phyloP scores from a whole-genome alignment of 495 filamentous ascomycete species.

The Podospora tetraspora region DNA sequence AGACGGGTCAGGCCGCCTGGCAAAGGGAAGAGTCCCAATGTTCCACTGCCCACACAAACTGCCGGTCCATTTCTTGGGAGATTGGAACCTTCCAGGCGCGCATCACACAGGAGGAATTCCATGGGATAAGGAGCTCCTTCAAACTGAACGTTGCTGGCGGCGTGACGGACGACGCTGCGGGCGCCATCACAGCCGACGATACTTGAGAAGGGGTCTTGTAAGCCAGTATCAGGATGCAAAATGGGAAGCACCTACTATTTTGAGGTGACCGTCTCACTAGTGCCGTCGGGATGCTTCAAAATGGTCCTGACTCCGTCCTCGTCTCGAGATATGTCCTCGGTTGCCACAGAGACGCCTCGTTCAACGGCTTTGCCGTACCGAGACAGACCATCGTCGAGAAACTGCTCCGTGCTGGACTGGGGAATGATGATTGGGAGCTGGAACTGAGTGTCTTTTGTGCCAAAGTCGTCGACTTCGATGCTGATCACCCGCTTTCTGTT shows the following conservation, averaged over 20 bases:
- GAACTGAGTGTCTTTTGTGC: conserved; percentile 32
- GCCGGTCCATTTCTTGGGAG: conserved; percentile 26
- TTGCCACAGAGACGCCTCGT: conserved; percentile 23
- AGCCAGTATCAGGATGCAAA: background rate
- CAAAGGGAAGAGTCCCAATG: conserved; percentile 31
- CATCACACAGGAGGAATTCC: conserved; percentile 45
- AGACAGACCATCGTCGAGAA: conserved; percentile 34
- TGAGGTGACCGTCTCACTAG: conserved; percentile 26
- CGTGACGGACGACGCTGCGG: conserved; percentile 37
- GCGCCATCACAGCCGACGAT: conserved; percentile 46
- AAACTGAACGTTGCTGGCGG: conserved; percentile 36
- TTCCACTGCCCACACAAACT: conserved; percentile 25
- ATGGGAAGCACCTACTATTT: conserved; percentile 22
- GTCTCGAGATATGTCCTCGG: conserved; percentile 33
- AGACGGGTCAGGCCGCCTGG: conserved; percentile 27
- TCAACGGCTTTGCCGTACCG: conserved; percentile 34
- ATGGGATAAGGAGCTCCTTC: conserved; percentile 39
- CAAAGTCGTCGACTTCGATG: conserved; percentile 28
- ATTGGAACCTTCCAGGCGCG: conserved; percentile 28
- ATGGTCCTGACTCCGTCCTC: conserved; percentile 29
- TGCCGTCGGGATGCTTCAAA: conserved; percentile 21
- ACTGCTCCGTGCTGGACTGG: conserved; percentile 39
- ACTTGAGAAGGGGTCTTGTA: background rate
- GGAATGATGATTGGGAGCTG: conserved; percentile 35
- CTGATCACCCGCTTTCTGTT: conserved; percentile 23